These are phyloP conservation scores for Magnaporthiopsis poae DNA, from an alignment of 2,329 filamentous ascomycete genomes.

Conservation along the genomic window DNA sequence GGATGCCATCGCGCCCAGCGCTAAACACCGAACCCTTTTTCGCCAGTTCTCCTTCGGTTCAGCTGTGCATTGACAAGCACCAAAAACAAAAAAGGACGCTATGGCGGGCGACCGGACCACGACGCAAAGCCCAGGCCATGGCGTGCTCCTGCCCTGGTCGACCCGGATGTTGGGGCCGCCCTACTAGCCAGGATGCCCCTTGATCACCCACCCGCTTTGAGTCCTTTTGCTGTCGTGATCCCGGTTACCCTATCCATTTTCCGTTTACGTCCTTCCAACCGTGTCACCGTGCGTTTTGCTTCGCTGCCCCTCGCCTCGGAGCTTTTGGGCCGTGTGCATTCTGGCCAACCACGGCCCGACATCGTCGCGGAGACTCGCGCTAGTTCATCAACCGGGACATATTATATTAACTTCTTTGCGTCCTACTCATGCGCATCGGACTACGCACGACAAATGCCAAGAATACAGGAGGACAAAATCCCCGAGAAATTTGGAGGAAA, in stretches of 20 bases:
- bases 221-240: neutral
- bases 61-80: neutral
- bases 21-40: neutral
- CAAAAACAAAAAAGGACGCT: no score
- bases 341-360: neutral
- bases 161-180: neutral
- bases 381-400: neutral
- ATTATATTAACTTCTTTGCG: neutral
- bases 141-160: neutral
- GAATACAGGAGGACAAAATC: neutral
- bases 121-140: neutral
- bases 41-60: neutral
- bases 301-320: neutral
- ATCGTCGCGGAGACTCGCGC: neutral
- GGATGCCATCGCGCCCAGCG: no score
- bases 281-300: conserved; percentile 10
- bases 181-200: neutral
- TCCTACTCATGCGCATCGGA: neutral
- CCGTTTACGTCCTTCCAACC: neutral
- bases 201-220: no score
- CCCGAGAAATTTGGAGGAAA: neutral
- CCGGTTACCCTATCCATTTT: neutral
- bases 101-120: neutral
- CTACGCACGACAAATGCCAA: neutral
- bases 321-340: neutral